Evolutionary conservation across 441 rosid genomes (phyloP).

Genomic region (Kokia cookei): DNA sequence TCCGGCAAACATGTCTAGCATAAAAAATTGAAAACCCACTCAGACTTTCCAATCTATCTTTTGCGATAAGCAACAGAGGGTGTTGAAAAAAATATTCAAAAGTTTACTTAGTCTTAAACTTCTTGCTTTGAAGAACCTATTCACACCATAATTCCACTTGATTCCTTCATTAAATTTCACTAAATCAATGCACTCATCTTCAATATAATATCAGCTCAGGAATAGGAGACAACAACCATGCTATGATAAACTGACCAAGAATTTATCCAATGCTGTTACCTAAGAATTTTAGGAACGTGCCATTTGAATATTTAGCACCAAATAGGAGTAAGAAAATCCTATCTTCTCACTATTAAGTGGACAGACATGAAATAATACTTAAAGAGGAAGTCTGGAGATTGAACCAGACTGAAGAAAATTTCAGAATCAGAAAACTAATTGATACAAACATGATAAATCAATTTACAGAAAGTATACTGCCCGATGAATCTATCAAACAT

Average conservation of each 20-base stretch:
- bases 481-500: not conserved
- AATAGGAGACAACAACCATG: not conserved
- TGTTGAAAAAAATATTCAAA: not conserved
- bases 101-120: not conserved
- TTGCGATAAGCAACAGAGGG: not conserved
- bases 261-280: not conserved
- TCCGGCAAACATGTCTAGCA: not conserved
- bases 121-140: not conserved
- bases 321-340: not conserved
- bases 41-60: not conserved
- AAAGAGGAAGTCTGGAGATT: not conserved
- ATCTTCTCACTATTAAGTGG: not conserved
- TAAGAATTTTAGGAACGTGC: not conserved
- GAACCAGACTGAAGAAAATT: not conserved
- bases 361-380: not conserved
- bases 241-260: not conserved
- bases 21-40: not conserved
- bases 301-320: not conserved
- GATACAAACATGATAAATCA: not conserved
- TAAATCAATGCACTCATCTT: not conserved
- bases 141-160: not conserved
- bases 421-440: not conserved
- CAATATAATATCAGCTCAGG: not conserved
- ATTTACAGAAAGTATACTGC: not conserved
- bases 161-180: slow-evolving; percentile 3